Percentiles rank a stretch among this genome's conserved stretches.
phyloP scores from a whole-genome alignment of 495 filamentous ascomycete species.

The Sabuloglossum arenarium region DNA sequence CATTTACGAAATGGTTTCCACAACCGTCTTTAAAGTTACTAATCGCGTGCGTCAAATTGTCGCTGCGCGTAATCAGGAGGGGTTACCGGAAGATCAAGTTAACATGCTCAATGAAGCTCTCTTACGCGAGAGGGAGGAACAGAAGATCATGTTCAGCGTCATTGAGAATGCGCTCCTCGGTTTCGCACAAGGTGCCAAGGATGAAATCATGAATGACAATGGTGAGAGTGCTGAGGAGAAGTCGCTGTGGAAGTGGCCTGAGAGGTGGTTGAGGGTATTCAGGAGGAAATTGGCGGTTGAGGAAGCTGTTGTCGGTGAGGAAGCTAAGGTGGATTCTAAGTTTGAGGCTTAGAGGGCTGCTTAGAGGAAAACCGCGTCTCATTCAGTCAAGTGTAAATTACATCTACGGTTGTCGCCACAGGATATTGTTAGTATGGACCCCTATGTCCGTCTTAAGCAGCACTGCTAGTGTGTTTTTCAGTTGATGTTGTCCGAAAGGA shows the following conservation, averaged over 20 bases:
- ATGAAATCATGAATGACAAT: slow-evolving; percentile 37
- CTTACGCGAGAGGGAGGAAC: slow-evolving; percentile 39
- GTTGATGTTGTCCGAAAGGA: too few species aligned
- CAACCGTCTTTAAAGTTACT: slow-evolving; percentile 83
- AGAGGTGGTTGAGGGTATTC: slow-evolving; percentile 72
- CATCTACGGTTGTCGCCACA: too few species aligned
- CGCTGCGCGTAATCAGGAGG: slow-evolving; percentile 29
- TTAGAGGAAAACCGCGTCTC: too few species aligned
- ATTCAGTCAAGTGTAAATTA: too few species aligned
- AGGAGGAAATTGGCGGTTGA: slow-evolving; percentile 64
- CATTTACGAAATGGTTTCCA: slow-evolving; percentile 73
- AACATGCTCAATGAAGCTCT: slow-evolving; percentile 43
- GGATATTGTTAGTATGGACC: too few species aligned
- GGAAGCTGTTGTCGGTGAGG: slow-evolving; percentile 22
- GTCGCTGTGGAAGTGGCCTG: slow-evolving; percentile 60
- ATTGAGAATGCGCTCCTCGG: slow-evolving; percentile 63
- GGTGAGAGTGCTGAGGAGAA: slow-evolving; percentile 29
- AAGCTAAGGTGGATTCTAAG: not conserved
- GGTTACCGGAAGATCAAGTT: slow-evolving; percentile 36
- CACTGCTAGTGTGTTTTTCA: too few species aligned
- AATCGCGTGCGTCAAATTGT: slow-evolving; percentile 72
- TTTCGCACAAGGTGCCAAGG: slow-evolving; percentile 52
- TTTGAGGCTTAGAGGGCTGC: not conserved
- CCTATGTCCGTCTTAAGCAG: too few species aligned
- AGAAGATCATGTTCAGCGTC: slow-evolving; percentile 56